phyloP scores from a whole-genome alignment of 257 asterid species.

The Craterostigma plantagineum region DNA sequence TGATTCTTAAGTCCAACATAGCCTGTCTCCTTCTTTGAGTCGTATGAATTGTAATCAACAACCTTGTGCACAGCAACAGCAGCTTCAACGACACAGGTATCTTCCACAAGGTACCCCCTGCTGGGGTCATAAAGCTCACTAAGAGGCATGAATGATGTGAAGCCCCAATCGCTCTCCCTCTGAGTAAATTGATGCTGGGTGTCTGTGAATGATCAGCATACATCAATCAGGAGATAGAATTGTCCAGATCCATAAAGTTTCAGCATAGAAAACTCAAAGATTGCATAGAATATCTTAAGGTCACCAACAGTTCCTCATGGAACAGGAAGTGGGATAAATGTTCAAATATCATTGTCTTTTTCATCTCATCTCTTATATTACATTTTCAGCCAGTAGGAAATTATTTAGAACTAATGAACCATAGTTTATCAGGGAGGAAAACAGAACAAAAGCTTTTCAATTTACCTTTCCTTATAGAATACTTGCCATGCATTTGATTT shows the following conservation, averaged over 20 bases:
- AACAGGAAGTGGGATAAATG: too few species aligned
- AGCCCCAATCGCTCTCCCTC: constrained; percentile 98
- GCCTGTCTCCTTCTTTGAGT: constrained; percentile 96
- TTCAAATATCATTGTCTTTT: too few species aligned
- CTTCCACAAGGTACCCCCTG: constrained; percentile 77
- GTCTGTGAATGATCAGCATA: constrained; percentile 21
- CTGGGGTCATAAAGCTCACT: constrained; percentile 78
- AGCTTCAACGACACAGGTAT: constrained; percentile 69
- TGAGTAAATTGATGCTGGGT: constrained; percentile 91
- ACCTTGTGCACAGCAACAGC: constrained; percentile 95
- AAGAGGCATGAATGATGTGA: constrained; percentile 92
- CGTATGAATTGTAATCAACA: constrained; percentile 85
- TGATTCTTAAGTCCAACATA: constrained; percentile 96
- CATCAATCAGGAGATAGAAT: too few species aligned
- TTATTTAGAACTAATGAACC: not conserved
- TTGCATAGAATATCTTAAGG: too few species aligned
- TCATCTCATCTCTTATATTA: too few species aligned
- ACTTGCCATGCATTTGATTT: constrained; percentile 53
- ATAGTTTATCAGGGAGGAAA: not conserved
- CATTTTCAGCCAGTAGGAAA: too few species aligned
- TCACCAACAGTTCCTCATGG: too few species aligned
- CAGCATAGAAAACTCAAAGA: too few species aligned
- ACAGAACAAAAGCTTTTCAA: not conserved
- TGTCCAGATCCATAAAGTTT: too few species aligned
- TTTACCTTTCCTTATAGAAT: constrained; percentile 61